A percentile compares a stretch with the other conserved stretches of the same genome.
These are phyloP conservation scores for Linderniella brevidens DNA, from an alignment of 257 asterid species.

Conservation along the genomic window DNA sequence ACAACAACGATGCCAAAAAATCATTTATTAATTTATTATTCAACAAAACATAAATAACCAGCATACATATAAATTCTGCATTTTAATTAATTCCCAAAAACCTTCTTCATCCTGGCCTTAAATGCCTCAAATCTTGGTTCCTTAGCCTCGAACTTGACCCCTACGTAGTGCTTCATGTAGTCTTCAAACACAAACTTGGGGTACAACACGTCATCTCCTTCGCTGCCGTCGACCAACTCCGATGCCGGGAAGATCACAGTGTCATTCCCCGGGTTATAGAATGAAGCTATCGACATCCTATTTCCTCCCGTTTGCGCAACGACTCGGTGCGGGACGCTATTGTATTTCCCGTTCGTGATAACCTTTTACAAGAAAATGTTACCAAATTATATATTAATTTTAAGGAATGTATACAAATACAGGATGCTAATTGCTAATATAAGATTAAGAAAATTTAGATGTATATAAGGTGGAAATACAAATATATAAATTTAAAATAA, in stretches of 20 bases:
- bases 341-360: slow-evolving; percentile 23
- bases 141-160: slow-evolving; percentile 57
- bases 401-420: too few species aligned
- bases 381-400: too few species aligned
- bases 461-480: too few species aligned
- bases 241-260: slow-evolving; percentile 21
- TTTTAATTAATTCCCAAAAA: too few species aligned
- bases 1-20: too few species aligned
- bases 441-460: too few species aligned
- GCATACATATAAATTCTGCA: too few species aligned
- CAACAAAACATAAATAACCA: too few species aligned
- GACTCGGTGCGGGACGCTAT: slow-evolving; percentile 17
- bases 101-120: slow-evolving; percentile 23
- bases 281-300: slow-evolving; percentile 12
- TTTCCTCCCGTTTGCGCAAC: slow-evolving; percentile 10
- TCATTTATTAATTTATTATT: too few species aligned
- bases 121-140: slow-evolving; percentile 70
- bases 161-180: slow-evolving; percentile 58
- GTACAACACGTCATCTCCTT: slow-evolving; percentile 21
- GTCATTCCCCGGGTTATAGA: slow-evolving; percentile 21
- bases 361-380: slow-evolving; percentile 7
- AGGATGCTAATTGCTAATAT: too few species aligned
- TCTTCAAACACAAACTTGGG: slow-evolving; percentile 66
- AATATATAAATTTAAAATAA: too few species aligned
- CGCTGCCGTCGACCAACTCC: slow-evolving; percentile 29